phyloP scores from a whole-genome alignment of 2,329 filamentous ascomycete species.

The Fusarium abutilonis region DNA sequence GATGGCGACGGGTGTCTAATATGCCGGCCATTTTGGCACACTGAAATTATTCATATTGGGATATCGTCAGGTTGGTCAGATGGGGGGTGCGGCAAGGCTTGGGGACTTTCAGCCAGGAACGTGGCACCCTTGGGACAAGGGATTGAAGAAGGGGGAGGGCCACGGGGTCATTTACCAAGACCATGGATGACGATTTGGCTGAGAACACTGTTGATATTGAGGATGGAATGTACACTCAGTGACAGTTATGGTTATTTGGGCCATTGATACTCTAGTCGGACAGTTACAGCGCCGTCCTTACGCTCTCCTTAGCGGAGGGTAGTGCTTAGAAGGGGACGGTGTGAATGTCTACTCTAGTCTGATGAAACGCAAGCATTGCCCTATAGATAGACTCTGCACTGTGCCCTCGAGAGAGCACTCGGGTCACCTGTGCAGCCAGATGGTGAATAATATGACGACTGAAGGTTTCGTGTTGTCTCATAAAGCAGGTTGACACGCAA shows the following conservation, averaged over 20 bases:
- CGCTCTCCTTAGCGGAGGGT: neutral
- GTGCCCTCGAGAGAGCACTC: slow-evolving; percentile 4
- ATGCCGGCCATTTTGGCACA: slow-evolving; percentile 20
- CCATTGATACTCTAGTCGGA: neutral
- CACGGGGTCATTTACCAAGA: slow-evolving; percentile 23
- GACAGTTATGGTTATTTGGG: slow-evolving; percentile 8
- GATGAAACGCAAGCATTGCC: neutral
- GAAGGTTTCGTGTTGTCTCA: slow-evolving; percentile 14
- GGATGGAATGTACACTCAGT: slow-evolving; percentile 25
- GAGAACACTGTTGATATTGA: slow-evolving; percentile 1
- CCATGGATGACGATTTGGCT: neutral
- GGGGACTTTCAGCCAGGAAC: slow-evolving; percentile 33
- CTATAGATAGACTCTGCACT: slow-evolving; percentile 18
- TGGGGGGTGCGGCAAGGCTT: slow-evolving; percentile 24
- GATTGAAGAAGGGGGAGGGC: slow-evolving; percentile 12
- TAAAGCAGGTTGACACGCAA: slow-evolving; percentile 17
- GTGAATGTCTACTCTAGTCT: slow-evolving; percentile 4
- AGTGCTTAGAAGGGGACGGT: slow-evolving; percentile 12
- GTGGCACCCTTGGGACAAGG: slow-evolving; percentile 26
- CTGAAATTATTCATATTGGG: slow-evolving; percentile 10
- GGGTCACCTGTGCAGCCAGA: neutral
- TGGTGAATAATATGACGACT: neutral
- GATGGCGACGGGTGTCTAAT: slow-evolving; percentile 29
- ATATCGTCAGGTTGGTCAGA: slow-evolving; percentile 24
- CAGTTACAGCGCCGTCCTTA: neutral